A percentile compares a stretch with the other conserved stretches of the same genome.
Evolutionary conservation across 2,329 filamentous ascomycete species (phyloP).

Genomic region (Epichloe sp.): DNA sequence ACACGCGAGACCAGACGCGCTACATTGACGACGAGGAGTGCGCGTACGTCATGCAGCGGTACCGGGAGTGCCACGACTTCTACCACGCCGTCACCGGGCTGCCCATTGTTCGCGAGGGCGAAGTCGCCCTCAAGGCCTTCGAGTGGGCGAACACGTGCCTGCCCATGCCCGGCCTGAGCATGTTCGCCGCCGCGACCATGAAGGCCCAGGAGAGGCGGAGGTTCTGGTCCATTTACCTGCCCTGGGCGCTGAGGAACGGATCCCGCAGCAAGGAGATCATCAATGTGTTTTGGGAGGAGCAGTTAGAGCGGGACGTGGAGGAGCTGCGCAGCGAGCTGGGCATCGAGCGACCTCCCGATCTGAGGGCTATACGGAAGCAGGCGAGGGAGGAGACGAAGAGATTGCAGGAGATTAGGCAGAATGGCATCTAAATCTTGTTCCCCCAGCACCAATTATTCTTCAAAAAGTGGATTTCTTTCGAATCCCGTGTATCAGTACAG

Average conservation of each 20-base stretch:
- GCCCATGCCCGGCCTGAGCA: slow-evolving; percentile 85
- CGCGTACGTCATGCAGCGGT: slow-evolving; percentile 97
- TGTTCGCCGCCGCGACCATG: slow-evolving; percentile 74
- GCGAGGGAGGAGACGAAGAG: slow-evolving; percentile 56
- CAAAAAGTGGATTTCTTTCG: no score
- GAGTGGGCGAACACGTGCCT: slow-evolving; percentile 91
- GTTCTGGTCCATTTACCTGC: slow-evolving; percentile 66
- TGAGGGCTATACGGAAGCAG: slow-evolving; percentile 61
- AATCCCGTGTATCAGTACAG: neutral
- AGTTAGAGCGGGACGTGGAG: slow-evolving; percentile 70
- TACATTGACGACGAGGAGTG: slow-evolving; percentile 94
- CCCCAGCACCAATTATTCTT: no score
- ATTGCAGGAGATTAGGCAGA: slow-evolving; percentile 32
- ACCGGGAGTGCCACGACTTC: slow-evolving; percentile 95
- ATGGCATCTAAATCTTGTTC: neutral
- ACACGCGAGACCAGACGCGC: slow-evolving; percentile 68
- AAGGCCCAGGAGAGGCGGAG: slow-evolving; percentile 66
- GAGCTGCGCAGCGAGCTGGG: slow-evolving; percentile 62
- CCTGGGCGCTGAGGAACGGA: slow-evolving; percentile 85
- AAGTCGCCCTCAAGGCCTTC: slow-evolving; percentile 94
- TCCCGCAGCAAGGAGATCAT: slow-evolving; percentile 66
- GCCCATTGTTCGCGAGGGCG: slow-evolving; percentile 85
- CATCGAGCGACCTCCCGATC: slow-evolving; percentile 79
- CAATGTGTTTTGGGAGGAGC: slow-evolving; percentile 97
- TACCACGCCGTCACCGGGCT: slow-evolving; percentile 90